Conservation (phyloP, 2,329 filamentous ascomycete species). For the Cercospora berteroae region DNA sequence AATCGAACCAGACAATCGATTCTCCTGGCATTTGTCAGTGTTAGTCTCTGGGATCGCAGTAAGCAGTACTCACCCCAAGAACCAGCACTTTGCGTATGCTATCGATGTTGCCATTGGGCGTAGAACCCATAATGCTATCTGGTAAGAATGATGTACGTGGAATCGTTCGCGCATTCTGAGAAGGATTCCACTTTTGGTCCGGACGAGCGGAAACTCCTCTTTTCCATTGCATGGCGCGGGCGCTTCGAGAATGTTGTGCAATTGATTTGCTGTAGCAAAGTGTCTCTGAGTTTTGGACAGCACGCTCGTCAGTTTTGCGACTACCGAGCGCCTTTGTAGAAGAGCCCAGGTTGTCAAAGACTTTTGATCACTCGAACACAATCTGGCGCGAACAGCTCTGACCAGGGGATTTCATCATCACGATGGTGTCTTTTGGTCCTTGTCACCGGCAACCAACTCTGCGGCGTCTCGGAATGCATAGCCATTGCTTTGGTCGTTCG, state of each 20-base stretch:
- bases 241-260: background rate
- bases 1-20: conserved; percentile 23
- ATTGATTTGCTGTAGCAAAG: background rate
- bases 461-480: background rate
- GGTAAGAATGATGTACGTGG: background rate
- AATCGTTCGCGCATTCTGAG: background rate
- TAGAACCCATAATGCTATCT: background rate
- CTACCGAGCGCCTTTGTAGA: background rate
- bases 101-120: background rate
- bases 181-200: background rate
- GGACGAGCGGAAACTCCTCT: conserved; percentile 23
- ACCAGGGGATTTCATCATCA: background rate
- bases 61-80: conserved; percentile 21
- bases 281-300: background rate
- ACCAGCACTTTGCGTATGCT: conserved; percentile 20
- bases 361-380: background rate
- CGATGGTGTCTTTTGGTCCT: background rate
- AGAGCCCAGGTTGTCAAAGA: background rate
- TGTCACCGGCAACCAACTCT: background rate
- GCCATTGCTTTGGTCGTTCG: background rate
- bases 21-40: conserved; percentile 21
- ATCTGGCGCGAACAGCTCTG: background rate
- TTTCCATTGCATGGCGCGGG: background rate
- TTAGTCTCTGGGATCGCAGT: background rate
- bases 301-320: background rate